Evolutionary conservation across 179 eudicot genomes (phyloP), one percentile per base, ranked within the genome.

Genomic region (Patellifolia procumbens): DNA sequence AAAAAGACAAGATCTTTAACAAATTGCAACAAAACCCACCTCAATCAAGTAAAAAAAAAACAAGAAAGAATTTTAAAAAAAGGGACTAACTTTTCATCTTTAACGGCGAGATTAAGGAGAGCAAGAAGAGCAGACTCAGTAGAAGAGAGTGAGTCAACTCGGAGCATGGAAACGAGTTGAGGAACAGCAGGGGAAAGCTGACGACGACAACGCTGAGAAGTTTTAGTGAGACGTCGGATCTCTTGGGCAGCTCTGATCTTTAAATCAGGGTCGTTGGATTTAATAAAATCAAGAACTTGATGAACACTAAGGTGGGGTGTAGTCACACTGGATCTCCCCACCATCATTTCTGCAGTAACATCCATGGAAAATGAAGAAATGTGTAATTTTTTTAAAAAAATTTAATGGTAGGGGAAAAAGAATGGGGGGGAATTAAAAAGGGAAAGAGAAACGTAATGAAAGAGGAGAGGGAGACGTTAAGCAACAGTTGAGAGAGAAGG

Each of bases 81-180:
- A 67, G 15, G 17, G 60, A 77, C 82, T 72, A 70, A 96, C 99
- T 79, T 82, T 84, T 96, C 98, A 72, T 96, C 97, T 78, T 96
- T 91, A 68, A 96, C 99, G 65, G 98, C 98, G 65, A 96, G 97
- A 70, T 96, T 96, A 74, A 96, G 97, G 45, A 96, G 87, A 4
- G 99, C 98, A 20, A 92, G 91, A 2, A 93, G 89, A 20, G 98
- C 99, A n/a, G 94, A 86, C 79, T 91, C 90, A 32, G 88, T 81
- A 35, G 88, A 82, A 19, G 81, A 80, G 51, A 75, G 59, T 79
- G 91, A 90, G 78, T 78, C 78, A 24, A 76, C 60, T 32, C 84
- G 87, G 81, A 96, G 97, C 99, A 96, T 96, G 16, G 81, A 81
- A 76, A 96, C 96, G 62, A 96, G 97, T 5, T 89, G 87, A 5